Conservation (phyloP, 1,284 basidiomycete species). For the Puccinia hordei region DNA sequence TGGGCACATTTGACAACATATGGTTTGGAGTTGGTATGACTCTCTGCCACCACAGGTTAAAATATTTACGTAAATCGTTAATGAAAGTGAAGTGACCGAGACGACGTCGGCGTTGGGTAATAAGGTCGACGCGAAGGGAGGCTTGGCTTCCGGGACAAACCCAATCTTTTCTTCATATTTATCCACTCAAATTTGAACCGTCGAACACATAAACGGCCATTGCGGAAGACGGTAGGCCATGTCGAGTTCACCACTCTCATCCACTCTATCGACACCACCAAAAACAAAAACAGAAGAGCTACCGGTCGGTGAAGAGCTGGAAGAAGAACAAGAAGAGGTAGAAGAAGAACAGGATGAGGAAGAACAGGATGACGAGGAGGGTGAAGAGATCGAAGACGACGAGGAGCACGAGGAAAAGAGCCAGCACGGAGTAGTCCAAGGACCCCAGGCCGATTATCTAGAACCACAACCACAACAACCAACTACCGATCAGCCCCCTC, state of each 20-base stretch:
- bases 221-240: not conserved
- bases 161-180: no score
- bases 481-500: not conserved
- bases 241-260: conserved; percentile 31
- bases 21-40: no score
- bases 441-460: conserved; percentile 60
- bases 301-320: conserved; percentile 56
- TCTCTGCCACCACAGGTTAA: no score
- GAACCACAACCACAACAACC: conserved; percentile 50
- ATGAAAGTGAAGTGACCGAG: no score
- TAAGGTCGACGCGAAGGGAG: no score
- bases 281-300: conserved; percentile 50
- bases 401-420: conserved; percentile 53
- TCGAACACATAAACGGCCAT: not conserved
- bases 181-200: no score
- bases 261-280: not conserved
- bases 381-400: conserved; percentile 65
- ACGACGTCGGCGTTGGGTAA: no score
- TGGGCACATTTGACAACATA: no score
- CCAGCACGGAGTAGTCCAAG: conserved; percentile 67
- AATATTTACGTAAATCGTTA: no score
- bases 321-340: conserved; percentile 56
- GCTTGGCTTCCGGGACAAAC: no score
- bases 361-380: conserved; percentile 62
- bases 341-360: conserved; percentile 45